phyloP scores from a whole-genome alignment of 441 rosid species.

The Cnidoscolus chayamansa region DNA sequence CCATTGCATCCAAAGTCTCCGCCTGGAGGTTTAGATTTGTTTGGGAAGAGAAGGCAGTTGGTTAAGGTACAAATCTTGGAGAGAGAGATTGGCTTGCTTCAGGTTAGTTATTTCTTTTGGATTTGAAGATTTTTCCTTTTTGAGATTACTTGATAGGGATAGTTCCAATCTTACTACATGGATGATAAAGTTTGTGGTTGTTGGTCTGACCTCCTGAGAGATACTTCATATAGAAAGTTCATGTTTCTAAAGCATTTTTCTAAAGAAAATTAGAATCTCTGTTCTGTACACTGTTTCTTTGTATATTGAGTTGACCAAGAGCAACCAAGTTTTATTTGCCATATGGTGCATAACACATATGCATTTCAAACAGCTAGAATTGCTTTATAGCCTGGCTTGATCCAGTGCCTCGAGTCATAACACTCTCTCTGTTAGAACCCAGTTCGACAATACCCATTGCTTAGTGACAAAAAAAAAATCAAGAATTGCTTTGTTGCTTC shows the following conservation, averaged over 20 bases:
- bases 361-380: background rate
- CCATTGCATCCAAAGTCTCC: conserved; percentile 41
- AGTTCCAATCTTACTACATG: background rate
- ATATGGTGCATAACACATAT: background rate
- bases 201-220: no score
- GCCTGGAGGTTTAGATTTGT: conserved; percentile 42
- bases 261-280: background rate
- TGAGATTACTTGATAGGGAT: background rate
- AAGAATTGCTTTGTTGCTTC: background rate
- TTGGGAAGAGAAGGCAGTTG: conserved; percentile 45
- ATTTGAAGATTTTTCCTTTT: background rate
- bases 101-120: conserved; percentile 26
- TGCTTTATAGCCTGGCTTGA: no score
- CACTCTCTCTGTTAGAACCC: no score
- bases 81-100: conserved; percentile 48
- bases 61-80: conserved; percentile 47
- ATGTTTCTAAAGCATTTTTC: background rate
- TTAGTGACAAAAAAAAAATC: no score
- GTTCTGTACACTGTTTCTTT: background rate
- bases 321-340: background rate
- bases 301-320: background rate
- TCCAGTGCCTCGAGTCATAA: no score
- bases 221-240: background rate
- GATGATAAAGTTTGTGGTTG: background rate
- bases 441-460: no score